phyloP scores from a whole-genome alignment of 805 yeast genomes.

The Zygotorulaspora florentina region DNA sequence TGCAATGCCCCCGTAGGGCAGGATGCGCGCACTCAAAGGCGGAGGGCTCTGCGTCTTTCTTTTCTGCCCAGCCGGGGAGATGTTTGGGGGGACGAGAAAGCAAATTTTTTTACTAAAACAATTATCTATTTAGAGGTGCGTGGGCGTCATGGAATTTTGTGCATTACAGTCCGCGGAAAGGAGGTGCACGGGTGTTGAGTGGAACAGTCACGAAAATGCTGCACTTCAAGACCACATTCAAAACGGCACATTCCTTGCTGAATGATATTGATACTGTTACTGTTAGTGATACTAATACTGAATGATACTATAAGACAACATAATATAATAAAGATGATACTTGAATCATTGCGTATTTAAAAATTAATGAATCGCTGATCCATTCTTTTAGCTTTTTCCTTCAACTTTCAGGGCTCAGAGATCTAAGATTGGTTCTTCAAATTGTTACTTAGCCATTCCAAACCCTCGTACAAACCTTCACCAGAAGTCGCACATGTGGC shows the following conservation, averaged over 20 bases:
- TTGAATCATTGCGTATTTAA: slow-evolving; percentile 1
- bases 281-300: neutral
- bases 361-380: neutral
- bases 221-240: too few species aligned
- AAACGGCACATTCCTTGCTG: too few species aligned
- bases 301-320: slow-evolving; percentile 1
- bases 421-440: slow-evolving; percentile 61
- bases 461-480: slow-evolving; percentile 96
- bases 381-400: neutral
- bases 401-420: neutral
- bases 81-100: neutral
- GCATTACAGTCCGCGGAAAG: neutral
- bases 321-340: slow-evolving; percentile 1
- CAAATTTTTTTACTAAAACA: neutral
- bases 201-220: neutral
- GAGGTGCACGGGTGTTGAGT: neutral
- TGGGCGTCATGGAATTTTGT: neutral
- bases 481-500: slow-evolving; percentile 99
- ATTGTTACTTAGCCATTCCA: slow-evolving; percentile 92
- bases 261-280: neutral
- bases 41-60: neutral
- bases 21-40: neutral
- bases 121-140: neutral
- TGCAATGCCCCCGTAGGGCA: neutral
- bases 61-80: too few species aligned